These are phyloP conservation scores for Turnera subulata DNA, from an alignment of 345 rosid genomes.

Conservation along the genomic window DNA sequence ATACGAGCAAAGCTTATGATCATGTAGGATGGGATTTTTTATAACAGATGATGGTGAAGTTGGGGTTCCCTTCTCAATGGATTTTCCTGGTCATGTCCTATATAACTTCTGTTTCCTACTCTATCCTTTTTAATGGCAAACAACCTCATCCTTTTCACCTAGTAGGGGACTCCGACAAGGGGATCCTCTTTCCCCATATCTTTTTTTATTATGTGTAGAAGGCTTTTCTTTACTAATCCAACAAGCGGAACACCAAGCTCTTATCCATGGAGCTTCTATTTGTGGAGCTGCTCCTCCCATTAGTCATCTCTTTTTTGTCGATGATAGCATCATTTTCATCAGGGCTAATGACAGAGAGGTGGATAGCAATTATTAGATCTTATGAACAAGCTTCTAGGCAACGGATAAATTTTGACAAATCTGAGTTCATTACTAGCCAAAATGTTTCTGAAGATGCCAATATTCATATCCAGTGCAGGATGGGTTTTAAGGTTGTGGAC, in stretches of 20 bases:
- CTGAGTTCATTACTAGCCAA: no score
- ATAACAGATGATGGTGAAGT: background rate
- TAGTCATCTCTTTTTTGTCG: no score
- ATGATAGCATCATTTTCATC: background rate
- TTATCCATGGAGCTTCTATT: background rate
- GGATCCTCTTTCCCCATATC: constrained; percentile 1
- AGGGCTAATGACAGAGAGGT: background rate
- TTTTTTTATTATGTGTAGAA: background rate
- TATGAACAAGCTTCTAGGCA: no score
- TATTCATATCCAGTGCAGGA: no score
- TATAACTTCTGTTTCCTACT: no score
- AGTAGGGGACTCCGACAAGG: background rate
- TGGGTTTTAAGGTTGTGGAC: no score
- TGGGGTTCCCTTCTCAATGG: background rate
- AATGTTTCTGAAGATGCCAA: no score
- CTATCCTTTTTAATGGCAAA: background rate
- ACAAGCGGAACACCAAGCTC: background rate
- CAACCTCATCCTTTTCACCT: background rate
- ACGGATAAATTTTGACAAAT: no score
- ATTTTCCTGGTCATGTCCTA: background rate
- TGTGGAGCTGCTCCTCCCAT: background rate
- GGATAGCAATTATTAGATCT: background rate
- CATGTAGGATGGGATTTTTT: background rate
- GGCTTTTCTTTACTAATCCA: background rate
- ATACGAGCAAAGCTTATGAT: background rate